These are phyloP conservation scores for Alternaria alternata DNA, from an alignment of 2,329 filamentous ascomycete genomes.

Conservation along the genomic window DNA sequence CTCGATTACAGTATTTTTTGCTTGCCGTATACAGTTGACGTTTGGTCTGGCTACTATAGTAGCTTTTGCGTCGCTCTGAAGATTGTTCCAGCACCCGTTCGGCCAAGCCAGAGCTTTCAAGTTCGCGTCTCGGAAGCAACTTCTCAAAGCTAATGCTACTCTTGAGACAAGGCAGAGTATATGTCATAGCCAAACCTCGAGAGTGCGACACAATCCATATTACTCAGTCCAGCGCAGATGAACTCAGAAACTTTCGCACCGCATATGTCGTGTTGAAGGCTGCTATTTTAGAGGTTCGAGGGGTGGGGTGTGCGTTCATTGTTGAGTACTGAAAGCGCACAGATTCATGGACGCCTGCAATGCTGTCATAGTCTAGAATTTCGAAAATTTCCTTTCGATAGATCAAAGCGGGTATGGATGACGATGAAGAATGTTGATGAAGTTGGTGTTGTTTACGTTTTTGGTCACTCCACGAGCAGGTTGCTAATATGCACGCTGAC, in stretches of 20 bases:
- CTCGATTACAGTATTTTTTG: slow-evolving; percentile 16
- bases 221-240: neutral
- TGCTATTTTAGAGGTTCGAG: slow-evolving; percentile 7
- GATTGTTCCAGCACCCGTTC: neutral
- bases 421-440: neutral
- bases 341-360: slow-evolving; percentile 22
- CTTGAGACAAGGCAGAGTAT: neutral
- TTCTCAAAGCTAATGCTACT: neutral
- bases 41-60: neutral
- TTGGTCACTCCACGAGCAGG: slow-evolving; percentile 11
- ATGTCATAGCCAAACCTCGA: neutral
- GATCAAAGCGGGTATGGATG: slow-evolving; percentile 3
- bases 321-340: slow-evolving; percentile 14
- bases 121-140: neutral
- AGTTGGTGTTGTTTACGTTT: slow-evolving; percentile 10
- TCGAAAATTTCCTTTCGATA: neutral
- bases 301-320: slow-evolving; percentile 11
- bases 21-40: neutral
- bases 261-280: slow-evolving; percentile 1
- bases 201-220: neutral
- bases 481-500: slow-evolving; percentile 15
- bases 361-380: slow-evolving; percentile 2
- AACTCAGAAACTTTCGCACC: neutral
- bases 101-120: neutral
- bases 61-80: neutral